phyloP scores from a whole-genome alignment of 176 grass and related monocot genomes.

The Ananas comosus region DNA sequence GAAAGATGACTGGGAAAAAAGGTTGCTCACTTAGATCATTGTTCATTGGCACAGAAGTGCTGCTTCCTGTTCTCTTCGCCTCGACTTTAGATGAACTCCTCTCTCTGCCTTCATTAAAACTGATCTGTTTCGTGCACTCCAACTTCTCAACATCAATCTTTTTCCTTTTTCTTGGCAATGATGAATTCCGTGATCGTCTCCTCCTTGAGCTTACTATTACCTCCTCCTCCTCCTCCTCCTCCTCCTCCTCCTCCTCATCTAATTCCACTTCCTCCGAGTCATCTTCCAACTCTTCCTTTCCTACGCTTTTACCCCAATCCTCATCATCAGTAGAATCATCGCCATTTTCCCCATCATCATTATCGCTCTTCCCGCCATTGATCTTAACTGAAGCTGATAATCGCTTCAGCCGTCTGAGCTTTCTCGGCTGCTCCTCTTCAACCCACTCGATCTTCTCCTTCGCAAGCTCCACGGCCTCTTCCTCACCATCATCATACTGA shows the following conservation, averaged over 20 bases:
- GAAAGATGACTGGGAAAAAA: neutral
- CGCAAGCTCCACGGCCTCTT: conserved; percentile 59
- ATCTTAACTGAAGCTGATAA: conserved; percentile 32
- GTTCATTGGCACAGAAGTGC: conserved; percentile 10
- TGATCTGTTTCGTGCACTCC: conserved; percentile 62
- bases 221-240: conserved; percentile 35
- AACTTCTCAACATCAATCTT: conserved; percentile 49
- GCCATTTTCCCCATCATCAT: conserved; percentile 16
- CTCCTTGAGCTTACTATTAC: conserved; percentile 29
- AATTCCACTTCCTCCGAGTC: conserved; percentile 69
- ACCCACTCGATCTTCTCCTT: conserved; percentile 71
- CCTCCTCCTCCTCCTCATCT: conserved; percentile 38
- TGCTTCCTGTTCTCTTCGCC: conserved; percentile 12
- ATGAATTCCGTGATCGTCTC: conserved; percentile 21
- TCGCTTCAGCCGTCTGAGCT: conserved; percentile 61
- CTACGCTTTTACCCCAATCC: conserved; percentile 45
- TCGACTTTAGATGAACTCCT: neutral
- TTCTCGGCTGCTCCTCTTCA: conserved; percentile 33
- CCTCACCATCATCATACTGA: conserved; percentile 65
- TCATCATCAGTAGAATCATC: conserved; percentile 62
- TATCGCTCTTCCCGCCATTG: conserved; percentile 13
- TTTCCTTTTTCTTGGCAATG: conserved; percentile 54
- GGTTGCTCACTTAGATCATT: conserved; percentile 27
- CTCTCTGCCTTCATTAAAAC: conserved; percentile 32
- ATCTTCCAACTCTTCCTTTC: conserved; percentile 22